These are phyloP conservation scores for Verticillium dahliae DNA, from an alignment of 2,329 filamentous ascomycete species.

Conservation along the genomic window DNA sequence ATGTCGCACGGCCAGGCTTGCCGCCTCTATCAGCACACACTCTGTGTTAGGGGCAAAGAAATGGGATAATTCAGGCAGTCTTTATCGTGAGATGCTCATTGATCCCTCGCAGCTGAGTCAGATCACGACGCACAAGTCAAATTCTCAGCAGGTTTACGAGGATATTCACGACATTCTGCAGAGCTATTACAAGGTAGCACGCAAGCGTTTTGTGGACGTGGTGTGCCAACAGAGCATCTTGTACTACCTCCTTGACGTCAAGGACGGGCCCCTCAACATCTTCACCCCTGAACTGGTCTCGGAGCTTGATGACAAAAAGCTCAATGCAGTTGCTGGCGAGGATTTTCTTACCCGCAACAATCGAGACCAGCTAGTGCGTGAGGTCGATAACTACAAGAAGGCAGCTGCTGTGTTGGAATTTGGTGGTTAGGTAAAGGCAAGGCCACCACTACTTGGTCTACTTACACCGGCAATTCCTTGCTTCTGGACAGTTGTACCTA, in stretches of 20 bases:
- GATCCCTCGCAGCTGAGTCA: not conserved
- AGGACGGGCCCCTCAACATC: conserved; percentile 42
- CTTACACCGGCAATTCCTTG: too few species aligned
- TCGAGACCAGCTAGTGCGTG: conserved; percentile 33
- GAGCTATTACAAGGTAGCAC: conserved; percentile 56
- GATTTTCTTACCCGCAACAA: conserved; percentile 31
- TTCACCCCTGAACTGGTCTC: conserved; percentile 46
- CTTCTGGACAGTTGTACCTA: too few species aligned
- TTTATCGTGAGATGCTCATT: not conserved
- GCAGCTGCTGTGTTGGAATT: conserved; percentile 17
- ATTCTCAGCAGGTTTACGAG: conserved; percentile 29
- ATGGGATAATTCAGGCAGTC: too few species aligned
- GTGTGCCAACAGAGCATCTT: conserved; percentile 53
- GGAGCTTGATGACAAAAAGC: conserved; percentile 35
- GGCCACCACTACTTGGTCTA: not conserved
- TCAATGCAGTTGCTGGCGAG: conserved; percentile 54
- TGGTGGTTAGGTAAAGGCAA: not conserved
- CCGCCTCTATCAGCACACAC: not conserved
- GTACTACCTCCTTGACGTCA: conserved; percentile 43
- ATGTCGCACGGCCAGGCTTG: conserved; percentile 10
- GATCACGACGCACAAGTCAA: conserved; percentile 14
- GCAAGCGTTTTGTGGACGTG: conserved; percentile 56
- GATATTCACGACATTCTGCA: conserved; percentile 55
- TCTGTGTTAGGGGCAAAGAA: too few species aligned
- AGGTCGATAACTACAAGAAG: conserved; percentile 37